These are phyloP conservation scores for Eruca vesicaria DNA, from an alignment of 441 rosid species.

Conservation along the genomic window DNA sequence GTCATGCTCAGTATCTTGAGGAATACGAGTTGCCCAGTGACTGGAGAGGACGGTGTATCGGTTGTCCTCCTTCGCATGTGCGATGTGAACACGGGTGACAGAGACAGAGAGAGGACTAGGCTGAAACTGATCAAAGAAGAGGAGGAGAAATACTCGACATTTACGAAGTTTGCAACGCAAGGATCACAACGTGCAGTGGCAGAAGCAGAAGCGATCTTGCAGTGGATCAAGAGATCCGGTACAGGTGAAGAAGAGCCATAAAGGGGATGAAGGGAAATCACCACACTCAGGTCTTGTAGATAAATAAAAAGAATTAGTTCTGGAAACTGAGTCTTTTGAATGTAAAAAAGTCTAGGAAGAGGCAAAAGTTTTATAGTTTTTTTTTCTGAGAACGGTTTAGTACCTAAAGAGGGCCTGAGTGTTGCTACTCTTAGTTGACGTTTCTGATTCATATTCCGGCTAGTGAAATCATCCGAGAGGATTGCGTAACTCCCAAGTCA, in stretches of 20 bases:
- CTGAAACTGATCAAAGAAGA: constrained; percentile 34
- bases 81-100: not conserved
- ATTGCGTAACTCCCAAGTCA: not conserved
- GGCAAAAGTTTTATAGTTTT: not conserved
- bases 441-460: not conserved
- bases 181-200: constrained; percentile 45
- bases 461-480: not conserved
- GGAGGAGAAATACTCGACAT: constrained; percentile 34
- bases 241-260: not conserved
- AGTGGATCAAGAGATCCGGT: constrained; percentile 19
- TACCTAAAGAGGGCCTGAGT: not conserved
- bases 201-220: constrained; percentile 37
- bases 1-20: not conserved
- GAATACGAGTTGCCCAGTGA: not conserved
- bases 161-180: constrained; percentile 34
- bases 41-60: not conserved
- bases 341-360: not conserved
- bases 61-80: constrained; percentile 10
- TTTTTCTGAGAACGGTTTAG: not conserved
- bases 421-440: not conserved
- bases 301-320: not conserved
- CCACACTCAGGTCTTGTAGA: not conserved
- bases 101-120: constrained; percentile 11
- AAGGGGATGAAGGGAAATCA: constrained; percentile 1
- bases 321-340: not conserved